These are phyloP conservation scores for Trichoderma gracile DNA, from an alignment of 2,329 filamentous ascomycete species.

Conservation along the genomic window DNA sequence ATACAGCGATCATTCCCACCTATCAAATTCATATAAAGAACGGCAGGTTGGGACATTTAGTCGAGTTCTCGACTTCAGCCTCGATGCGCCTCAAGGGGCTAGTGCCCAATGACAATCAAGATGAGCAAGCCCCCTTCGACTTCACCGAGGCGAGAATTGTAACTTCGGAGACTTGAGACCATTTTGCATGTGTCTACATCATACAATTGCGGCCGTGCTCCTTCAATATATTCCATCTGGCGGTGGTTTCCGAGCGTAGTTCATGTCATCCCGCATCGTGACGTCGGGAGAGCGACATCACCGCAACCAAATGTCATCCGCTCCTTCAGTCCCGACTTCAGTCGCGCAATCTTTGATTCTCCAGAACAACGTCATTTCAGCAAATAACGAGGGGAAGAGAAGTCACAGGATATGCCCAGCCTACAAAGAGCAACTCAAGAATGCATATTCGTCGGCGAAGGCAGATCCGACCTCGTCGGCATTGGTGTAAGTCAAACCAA, in stretches of 20 bases:
- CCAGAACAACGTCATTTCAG: background rate
- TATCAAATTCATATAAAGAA: too few species aligned
- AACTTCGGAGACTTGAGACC: background rate
- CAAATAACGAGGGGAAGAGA: too few species aligned
- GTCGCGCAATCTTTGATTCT: background rate
- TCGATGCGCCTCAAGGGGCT: background rate
- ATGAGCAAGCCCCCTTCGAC: background rate
- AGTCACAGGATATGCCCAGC: background rate
- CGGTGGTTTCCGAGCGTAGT: background rate
- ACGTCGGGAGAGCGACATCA: background rate
- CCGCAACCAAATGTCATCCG: background rate
- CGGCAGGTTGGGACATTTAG: background rate
- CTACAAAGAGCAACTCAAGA: background rate
- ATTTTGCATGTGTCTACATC: background rate
- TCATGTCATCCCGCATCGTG: background rate
- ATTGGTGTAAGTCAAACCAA: conserved; percentile 33
- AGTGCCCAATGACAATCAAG: background rate
- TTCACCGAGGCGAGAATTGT: background rate
- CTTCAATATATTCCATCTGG: background rate
- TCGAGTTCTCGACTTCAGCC: background rate
- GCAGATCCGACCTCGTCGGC: conserved; percentile 37
- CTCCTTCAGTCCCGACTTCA: background rate
- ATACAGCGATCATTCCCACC: too few species aligned
- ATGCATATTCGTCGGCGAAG: conserved; percentile 34
- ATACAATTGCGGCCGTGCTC: background rate